Evolutionary conservation across 805 yeast species (phyloP), one percentile per base, ranked within the genome.

Genomic region (Saccharomyces kudriavzevii): DNA sequence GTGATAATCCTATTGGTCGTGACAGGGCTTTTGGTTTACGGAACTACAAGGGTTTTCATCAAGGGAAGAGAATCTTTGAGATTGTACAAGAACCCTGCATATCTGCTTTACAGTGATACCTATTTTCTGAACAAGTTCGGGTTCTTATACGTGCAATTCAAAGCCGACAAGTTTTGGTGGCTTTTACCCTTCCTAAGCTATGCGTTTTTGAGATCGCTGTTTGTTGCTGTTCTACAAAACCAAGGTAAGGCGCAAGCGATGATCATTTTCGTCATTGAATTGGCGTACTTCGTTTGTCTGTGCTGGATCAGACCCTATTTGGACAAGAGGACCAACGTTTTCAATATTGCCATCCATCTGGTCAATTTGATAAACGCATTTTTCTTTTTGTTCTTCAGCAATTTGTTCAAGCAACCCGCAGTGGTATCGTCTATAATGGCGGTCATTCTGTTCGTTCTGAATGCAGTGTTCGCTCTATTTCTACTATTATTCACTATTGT

Each of bases 271-370:
- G 83, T 77, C 17, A 74, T 88, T 56, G 98, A 94, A 68, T 73
- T 92, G 51, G 60, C 80, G 24, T 90, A 85, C 71, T 82, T 87
- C 57, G 78, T 78, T 35, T 74, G 76, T 0, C 62, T 90, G 27
- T 84, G 90, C 64, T 80, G 81, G 78, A 73, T 79, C 53, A 81
- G 94, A 70, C 99, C 99, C 10, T 94, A 81, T 70, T 84, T 94
- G 91, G 97, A 94, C 73, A 89, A 86, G 71, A 80, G 96, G 73
- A 91, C 98, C 31, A 94, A 94, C 63, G 84, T 82, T n/a, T 88
- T 90, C 80, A 92, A 91, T 72, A 92, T 94, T 61, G 78, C 87
- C 49, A 88, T 92, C 61, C 84, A 89, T 40, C 79, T 87, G 48
- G 83, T 94, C 60, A 87, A 83, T 66, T 79, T 89, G 53, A 71